These are phyloP conservation scores for Solanum rostratum DNA, from an alignment of 257 asterid genomes.

Conservation along the genomic window DNA sequence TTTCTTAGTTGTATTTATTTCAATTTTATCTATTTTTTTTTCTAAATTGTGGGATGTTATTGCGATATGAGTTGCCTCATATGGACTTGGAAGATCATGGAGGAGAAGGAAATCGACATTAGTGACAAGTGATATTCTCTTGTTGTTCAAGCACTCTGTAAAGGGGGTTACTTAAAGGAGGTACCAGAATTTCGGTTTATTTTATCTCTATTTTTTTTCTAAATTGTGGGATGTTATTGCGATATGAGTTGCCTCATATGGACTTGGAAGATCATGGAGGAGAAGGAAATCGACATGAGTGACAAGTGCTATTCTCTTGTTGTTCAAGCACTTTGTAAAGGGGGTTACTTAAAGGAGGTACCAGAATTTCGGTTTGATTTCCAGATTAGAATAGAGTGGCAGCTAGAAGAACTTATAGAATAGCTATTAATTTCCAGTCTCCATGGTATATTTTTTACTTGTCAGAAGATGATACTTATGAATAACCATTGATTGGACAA, in stretches of 20 bases:
- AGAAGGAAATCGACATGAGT: slow-evolving; percentile 38
- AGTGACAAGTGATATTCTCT: slow-evolving; percentile 40
- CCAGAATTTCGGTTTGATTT: background rate
- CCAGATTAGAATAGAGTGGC: background rate
- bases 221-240: too few relatives aligned
- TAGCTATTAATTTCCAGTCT: background rate
- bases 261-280: slow-evolving; percentile 63
- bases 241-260: too few relatives aligned
- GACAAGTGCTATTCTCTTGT: slow-evolving; percentile 40
- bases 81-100: slow-evolving; percentile 56
- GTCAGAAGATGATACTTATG: background rate
- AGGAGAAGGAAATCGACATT: slow-evolving; percentile 43
- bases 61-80: slow-evolving; percentile 53
- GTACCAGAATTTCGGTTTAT: slow-evolving; percentile 21
- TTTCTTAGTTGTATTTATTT: too few relatives aligned
- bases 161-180: slow-evolving; percentile 75
- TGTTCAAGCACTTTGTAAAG: slow-evolving; percentile 62
- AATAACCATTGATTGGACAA: background rate
- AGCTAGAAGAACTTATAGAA: background rate
- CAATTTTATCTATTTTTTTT: too few relatives aligned
- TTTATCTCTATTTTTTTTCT: too few relatives aligned
- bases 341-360: slow-evolving; percentile 81
- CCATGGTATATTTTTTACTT: background rate
- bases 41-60: slow-evolving; percentile 51
- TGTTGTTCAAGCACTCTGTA: slow-evolving; percentile 57